Conservation (phyloP, 2,329 filamentous ascomycete species). For the Capronia americana region DNA sequence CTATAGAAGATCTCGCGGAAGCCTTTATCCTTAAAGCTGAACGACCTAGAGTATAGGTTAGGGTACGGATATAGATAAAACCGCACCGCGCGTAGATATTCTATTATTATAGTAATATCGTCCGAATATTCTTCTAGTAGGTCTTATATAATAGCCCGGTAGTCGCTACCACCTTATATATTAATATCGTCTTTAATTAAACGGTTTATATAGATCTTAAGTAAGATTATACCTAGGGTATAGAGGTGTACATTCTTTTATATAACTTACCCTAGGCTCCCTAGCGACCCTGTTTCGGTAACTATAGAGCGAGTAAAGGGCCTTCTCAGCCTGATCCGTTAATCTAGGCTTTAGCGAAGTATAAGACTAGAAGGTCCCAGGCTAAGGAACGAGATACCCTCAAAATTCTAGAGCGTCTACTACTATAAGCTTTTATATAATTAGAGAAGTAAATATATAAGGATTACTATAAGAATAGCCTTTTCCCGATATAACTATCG, state of each 20-base stretch:
- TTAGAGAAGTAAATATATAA: slow-evolving; percentile 1
- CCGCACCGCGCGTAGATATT: slow-evolving; percentile 1
- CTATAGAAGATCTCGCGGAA: slow-evolving; percentile 26
- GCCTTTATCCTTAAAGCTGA: slow-evolving; percentile 17
- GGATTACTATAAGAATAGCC: slow-evolving; percentile 1
- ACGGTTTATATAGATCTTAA: slow-evolving; percentile 12
- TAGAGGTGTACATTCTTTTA: slow-evolving; percentile 7
- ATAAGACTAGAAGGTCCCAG: too few species aligned
- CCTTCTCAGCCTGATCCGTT: not conserved
- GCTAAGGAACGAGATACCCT: slow-evolving; percentile 1
- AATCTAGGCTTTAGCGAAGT: not conserved
- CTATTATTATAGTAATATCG: slow-evolving; percentile 5
- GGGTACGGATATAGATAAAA: slow-evolving; percentile 14
- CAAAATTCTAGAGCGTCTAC: not conserved
- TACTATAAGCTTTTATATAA: not conserved
- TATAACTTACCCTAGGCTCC: too few species aligned
- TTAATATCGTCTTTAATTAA: not conserved
- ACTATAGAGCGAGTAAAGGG: not conserved
- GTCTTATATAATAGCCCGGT: not conserved
- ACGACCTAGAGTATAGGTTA: not conserved
- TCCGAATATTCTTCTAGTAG: not conserved
- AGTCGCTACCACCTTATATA: not conserved
- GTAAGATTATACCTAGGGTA: slow-evolving; percentile 3
- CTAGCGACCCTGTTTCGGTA: too few species aligned
- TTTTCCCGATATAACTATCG: slow-evolving; percentile 13